Conservation (phyloP, 371 early-diverging fungal species). For the Apophysomyces sp. region DNA sequence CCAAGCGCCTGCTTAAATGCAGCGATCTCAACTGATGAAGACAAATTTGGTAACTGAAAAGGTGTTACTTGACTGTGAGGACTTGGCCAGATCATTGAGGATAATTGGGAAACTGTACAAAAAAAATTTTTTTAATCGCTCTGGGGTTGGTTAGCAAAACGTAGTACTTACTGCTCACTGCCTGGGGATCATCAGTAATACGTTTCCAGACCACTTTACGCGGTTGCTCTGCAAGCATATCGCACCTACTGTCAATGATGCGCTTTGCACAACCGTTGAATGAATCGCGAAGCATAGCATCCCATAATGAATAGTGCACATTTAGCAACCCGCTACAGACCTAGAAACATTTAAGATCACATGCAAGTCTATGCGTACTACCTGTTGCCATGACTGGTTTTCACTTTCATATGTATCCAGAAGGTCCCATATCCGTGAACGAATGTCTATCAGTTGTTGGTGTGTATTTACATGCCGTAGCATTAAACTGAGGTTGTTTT, state of each 20-base stretch:
- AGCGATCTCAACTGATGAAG: constrained; percentile 25
- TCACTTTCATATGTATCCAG: constrained; percentile 27
- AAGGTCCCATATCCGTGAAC: constrained; percentile 34
- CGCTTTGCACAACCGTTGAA: constrained; percentile 37
- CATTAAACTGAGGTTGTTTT: constrained; percentile 20
- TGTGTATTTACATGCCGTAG: constrained; percentile 38
- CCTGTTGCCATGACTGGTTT: constrained; percentile 12
- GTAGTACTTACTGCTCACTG: background rate
- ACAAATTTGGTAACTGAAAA: constrained; percentile 22
- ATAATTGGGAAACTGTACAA: constrained; percentile 6
- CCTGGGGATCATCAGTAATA: constrained; percentile 13
- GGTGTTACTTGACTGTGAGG: constrained; percentile 2
- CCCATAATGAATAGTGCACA: constrained; percentile 39
- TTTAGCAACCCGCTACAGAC: constrained; percentile 21
- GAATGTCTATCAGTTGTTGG: constrained; percentile 26
- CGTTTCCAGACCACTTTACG: constrained; percentile 28
- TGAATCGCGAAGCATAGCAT: constrained; percentile 29
- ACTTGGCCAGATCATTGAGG: constrained; percentile 17
- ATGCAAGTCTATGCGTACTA: background rate
- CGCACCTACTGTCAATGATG: constrained; percentile 29
- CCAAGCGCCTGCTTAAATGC: constrained; percentile 22
- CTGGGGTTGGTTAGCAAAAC: background rate
- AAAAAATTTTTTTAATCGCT: constrained; percentile 4
- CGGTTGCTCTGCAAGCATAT: constrained; percentile 36
- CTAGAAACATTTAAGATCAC: background rate